Percentiles rank a stretch among this genome's conserved stretches.
Conservation (phyloP, 768 basidiomycete species). For the Mrakia blollopis region DNA sequence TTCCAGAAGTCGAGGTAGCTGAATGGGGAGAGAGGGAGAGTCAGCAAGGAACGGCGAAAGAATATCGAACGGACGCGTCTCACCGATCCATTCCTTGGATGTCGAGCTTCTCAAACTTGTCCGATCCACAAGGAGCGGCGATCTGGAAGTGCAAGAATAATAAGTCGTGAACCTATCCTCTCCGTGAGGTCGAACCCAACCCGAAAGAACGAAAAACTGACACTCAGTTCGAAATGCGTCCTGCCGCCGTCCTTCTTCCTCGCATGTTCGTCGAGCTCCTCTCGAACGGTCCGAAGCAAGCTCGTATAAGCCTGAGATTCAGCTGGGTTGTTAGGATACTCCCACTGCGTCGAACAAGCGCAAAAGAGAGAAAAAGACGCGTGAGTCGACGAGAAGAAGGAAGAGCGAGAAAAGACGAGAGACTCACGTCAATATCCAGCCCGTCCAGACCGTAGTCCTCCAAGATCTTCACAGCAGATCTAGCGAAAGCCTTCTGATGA, state of each 20-base stretch:
- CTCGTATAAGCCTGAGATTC: constrained; percentile 80
- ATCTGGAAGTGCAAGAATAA: not conserved
- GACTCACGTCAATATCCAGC: constrained; percentile 72
- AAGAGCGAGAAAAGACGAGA: not conserved
- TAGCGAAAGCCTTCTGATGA: constrained; percentile 70
- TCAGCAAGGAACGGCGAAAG: constrained; percentile 57
- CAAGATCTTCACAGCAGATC: constrained; percentile 67
- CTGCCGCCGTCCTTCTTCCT: constrained; percentile 59
- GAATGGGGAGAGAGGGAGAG: not conserved
- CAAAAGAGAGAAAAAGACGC: not conserved
- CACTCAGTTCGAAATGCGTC: constrained; percentile 61
- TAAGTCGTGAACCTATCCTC: too few relatives aligned
- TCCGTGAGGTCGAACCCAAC: constrained; percentile 39
- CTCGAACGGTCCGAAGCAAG: constrained; percentile 69
- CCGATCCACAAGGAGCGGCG: constrained; percentile 85
- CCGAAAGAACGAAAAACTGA: constrained; percentile 47
- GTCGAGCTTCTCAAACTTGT: constrained; percentile 74
- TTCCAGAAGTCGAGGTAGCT: constrained; percentile 89
- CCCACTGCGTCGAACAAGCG: constrained; percentile 49
- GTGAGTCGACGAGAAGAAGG: not conserved
- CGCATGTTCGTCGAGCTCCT: constrained; percentile 72
- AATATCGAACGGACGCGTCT: constrained; percentile 92
- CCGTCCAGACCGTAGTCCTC: constrained; percentile 93
- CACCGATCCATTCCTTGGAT: constrained; percentile 51
- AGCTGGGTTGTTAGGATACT: constrained; percentile 73